Base-by-base conservation (phyloP, 768 basidiomycete species). In the Panellus pusillus region DNA sequence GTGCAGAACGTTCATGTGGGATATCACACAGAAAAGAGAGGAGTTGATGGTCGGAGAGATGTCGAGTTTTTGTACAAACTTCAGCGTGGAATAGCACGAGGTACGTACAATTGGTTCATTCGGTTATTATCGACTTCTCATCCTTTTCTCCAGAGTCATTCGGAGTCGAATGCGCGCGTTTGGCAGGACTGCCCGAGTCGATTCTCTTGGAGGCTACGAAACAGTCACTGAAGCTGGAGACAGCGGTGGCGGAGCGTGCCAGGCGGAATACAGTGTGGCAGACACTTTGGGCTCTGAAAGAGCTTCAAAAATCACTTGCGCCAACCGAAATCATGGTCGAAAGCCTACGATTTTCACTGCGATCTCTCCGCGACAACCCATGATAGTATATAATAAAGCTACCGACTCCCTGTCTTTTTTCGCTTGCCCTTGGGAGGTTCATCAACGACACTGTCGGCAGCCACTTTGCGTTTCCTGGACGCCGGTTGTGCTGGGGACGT, bases 31-130 rank as follows among this genome's bases (percentile, higher is more conserved):
- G 84, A 87, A 12, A 75, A 73, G 28, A 78, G 84, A 4, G 75
- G 89, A 57, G 27, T 57, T 42, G 86, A 90, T 65, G 89, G 93
- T 6, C 79, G 78, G 19, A 78, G 87, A 19, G 84, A 89, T 44
- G 87, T 99, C 38, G 89, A 87, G 6, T 99, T 98, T 71, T 71
- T 97, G 28, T 99, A 96, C 69, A 79, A 73, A 28, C 74, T 98
- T 18, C 78, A 80, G 0, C 70, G 74, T 7, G 93, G 94, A 11
- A 73, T 93, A 32, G 87, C 92, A 4, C 74, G 78, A 58, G 82
- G 83, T 70, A 51, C 52, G 63, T 57, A 20, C 15, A 47, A 24
- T 45, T 29, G 18, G 37, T n/a, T 38, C 17, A 6, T 43, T 49
- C n/a, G 28, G 7, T 17, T 29, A 52, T 36, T 44, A n/a, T 32